Base-by-base conservation (phyloP, 225 moss, liverwort and hornwort species). In the Pseudoscleropodium purum region DNA sequence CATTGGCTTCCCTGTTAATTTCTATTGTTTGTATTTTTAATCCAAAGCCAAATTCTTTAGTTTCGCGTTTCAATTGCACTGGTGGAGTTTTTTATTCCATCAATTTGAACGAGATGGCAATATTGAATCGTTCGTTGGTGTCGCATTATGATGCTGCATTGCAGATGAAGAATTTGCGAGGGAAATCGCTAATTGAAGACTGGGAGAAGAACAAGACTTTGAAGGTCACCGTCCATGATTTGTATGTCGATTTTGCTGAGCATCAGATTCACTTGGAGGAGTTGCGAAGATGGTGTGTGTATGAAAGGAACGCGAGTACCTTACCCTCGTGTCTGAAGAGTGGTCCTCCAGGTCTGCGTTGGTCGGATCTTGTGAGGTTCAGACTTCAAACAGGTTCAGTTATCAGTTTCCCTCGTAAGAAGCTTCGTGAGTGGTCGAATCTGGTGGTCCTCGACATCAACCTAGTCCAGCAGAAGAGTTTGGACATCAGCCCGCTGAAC, bases 181-280 rank as follows among this genome's bases (percentile, higher is more conserved):
- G 33, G 49, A 87, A 83, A 3, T 82, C 83, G 41, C 60, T 84
- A 5, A 47, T 84, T 10, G 47, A 90, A 87, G 68, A 84, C 9
- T 87, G 87, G 87, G 83, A 87, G 63, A 87, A 77, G 63, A 66
- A 47, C n/a, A 66, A 82, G 83, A 69, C 34, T 17, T 49, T 26
- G 18, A 83, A 83, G 60, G 87, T 87, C 77, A 90, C 52, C 20
- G 36, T 90, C 15, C 87, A 84, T 68, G 83, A 87, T 68, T 39
- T 90, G 87, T 90, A 87, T 47, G 37, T 77, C 18, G 84, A 90
- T 30, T 84, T 90, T 69, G 87, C 83, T 83, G 83, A 61, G n/a
- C 66, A 78, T 66, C 74, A 83, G 59, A 83, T 87, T 75, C 83
- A 68, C 19, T 83, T 87, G 83, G 87, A 83, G 82, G 90, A 87